Base-by-base conservation (phyloP, 768 basidiomycete genomes). In the Cystobasidium ongulense region DNA sequence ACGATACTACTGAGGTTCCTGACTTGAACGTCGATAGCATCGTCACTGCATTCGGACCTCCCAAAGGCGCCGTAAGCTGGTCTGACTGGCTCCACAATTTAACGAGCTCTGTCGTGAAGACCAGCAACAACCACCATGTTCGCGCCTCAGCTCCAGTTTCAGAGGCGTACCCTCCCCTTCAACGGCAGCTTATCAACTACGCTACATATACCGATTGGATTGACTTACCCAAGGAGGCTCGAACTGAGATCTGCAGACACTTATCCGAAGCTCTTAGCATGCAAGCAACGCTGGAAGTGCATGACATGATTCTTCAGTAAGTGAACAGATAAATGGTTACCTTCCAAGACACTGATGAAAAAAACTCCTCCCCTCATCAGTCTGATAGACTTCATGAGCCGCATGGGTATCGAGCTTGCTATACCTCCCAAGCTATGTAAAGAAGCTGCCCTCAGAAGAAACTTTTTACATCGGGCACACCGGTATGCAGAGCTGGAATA, bases 401-500 rank as follows among this genome's bases (percentile, higher is more conserved):
- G 68, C 25, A 71, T 71, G 68, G 68, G 68, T 29, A 43, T 71
- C n/a, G 50, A 54, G 4, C 38, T 71, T 23, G 18, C 33, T 23
- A 43, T 71, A 23, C 7, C 7, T 7, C 33, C 68, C 21, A 21
- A 41, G 23, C 54, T 71, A 17, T 59, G 68, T 21, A 71, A 71
- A 36, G 54, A 71, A 4, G 31, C 35, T 1, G 68, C 68, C n/a
- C 31, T 71, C 21, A 5, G 54, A 1, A 5, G 68, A 23, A 36
- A 46, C 23, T 71, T 71, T 38, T 27, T 57, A 1, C 68, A 71
- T 25, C 52, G 68, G 8, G 68, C 68, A 3, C 33, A 7, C 18
- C 52, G 68, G 4, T 71, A 71, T 52, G 68, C 68, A 23, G 68
- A 71, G 25, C 54, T 71, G 3, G 68, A 71, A 36, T 71, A 59